A percentile compares a stretch with the other conserved stretches of the same genome.
phyloP scores from a whole-genome alignment of 176 grass and related monocot species.

The Stipa capillata region DNA sequence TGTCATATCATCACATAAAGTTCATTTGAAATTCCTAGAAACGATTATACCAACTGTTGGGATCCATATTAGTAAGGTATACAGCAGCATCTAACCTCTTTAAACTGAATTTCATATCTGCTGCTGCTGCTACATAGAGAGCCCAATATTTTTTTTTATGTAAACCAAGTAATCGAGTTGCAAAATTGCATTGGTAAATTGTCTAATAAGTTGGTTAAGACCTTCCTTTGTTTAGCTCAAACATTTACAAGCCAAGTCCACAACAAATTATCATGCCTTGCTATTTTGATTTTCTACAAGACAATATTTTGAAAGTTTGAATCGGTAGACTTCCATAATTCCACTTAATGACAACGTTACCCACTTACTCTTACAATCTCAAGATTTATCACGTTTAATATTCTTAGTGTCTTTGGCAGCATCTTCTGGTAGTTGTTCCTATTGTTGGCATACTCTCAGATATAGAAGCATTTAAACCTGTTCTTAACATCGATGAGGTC shows the following conservation, averaged over 20 bases:
- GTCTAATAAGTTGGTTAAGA: neutral
- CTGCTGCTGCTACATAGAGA: neutral
- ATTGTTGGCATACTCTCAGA: slow-evolving; percentile 50
- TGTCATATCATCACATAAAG: neutral
- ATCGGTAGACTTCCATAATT: neutral
- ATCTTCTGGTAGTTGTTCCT: slow-evolving; percentile 73
- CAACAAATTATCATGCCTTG: neutral
- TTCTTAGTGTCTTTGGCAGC: slow-evolving; percentile 31
- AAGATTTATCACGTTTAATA: neutral
- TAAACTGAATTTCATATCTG: neutral
- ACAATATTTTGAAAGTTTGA: neutral
- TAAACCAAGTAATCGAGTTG: neutral
- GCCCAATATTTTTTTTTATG: neutral
- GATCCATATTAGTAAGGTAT: neutral
- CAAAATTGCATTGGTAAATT: neutral
- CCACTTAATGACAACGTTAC: neutral
- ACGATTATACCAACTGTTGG: neutral
- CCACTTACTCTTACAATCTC: neutral
- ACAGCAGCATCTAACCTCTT: neutral
- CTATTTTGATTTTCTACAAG: neutral
- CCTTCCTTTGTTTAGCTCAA: neutral
- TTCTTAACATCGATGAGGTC: slow-evolving; percentile 44
- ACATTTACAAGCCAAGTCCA: neutral
- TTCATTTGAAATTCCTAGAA: neutral
- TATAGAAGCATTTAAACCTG: slow-evolving; percentile 44